Conservation (phyloP, 495 filamentous ascomycete genomes). For the Haplographium delicatum region DNA sequence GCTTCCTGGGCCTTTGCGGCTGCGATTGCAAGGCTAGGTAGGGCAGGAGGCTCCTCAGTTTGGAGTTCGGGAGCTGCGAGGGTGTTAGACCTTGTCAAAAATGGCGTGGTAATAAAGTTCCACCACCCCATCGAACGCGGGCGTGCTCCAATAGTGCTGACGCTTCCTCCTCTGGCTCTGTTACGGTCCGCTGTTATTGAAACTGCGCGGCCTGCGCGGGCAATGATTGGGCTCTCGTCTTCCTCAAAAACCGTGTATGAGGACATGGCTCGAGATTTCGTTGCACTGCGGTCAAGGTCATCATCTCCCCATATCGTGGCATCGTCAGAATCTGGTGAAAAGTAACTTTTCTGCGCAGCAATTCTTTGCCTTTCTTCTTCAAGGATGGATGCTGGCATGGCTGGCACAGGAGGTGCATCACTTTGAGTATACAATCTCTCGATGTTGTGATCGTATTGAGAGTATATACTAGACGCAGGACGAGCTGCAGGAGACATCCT, state of each 20-base stretch:
- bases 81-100: conserved; percentile 46
- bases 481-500: conserved; percentile 7
- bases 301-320: conserved; percentile 16
- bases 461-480: conserved; percentile 63
- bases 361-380: conserved; percentile 22
- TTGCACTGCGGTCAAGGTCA: conserved; percentile 18
- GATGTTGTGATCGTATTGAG: conserved; percentile 46
- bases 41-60: conserved; percentile 26
- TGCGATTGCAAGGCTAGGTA: conserved; percentile 30
- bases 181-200: conserved; percentile 21
- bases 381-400: conserved; percentile 16
- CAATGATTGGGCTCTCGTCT: conserved; percentile 34
- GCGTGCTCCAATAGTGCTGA: conserved; percentile 42
- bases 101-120: conserved; percentile 78
- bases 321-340: conserved; percentile 26
- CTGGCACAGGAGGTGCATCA: conserved; percentile 21
- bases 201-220: conserved; percentile 23
- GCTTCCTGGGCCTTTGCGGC: conserved; percentile 25
- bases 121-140: conserved; percentile 71
- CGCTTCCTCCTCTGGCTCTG: conserved; percentile 12
- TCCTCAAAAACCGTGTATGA: conserved; percentile 55
- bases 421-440: background rate
- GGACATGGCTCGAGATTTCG: conserved; percentile 34
- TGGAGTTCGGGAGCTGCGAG: conserved; percentile 28
- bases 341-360: conserved; percentile 23